These are phyloP conservation scores for Colletotrichum falcatum DNA, from an alignment of 2,329 filamentous ascomycete species.

Conservation along the genomic window DNA sequence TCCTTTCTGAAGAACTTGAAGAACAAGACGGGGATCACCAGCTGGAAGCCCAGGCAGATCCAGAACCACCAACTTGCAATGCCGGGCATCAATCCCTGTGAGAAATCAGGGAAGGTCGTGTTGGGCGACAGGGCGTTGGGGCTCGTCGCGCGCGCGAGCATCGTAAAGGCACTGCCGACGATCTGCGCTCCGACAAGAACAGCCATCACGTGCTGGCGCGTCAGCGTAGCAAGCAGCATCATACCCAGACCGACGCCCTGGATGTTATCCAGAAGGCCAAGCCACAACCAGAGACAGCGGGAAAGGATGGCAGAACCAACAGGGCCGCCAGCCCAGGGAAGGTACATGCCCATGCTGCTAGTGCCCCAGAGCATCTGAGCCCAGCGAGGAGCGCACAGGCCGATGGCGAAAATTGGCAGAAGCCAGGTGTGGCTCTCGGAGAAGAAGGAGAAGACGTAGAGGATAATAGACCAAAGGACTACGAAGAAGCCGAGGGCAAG, in stretches of 20 bases:
- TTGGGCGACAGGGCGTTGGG: constrained; percentile 72
- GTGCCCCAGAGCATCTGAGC: constrained; percentile 76
- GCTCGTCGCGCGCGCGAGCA: constrained; percentile 69
- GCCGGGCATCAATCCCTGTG: constrained; percentile 57
- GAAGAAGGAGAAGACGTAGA: constrained; percentile 65
- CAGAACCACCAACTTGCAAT: constrained; percentile 69
- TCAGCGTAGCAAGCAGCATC: constrained; percentile 74
- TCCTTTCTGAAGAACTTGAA: constrained; percentile 69
- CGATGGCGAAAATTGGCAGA: constrained; percentile 75
- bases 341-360: constrained; percentile 68
- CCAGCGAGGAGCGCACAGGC: constrained; percentile 74
- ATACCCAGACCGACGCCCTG: constrained; percentile 77
- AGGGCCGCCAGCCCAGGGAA: constrained; percentile 70
- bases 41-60: constrained; percentile 68
- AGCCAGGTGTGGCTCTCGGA: constrained; percentile 74
- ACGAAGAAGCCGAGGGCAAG: constrained; percentile 68
- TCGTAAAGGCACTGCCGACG: constrained; percentile 71
- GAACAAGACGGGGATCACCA: constrained; percentile 69
- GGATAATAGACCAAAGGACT: constrained; percentile 65
- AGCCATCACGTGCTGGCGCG: constrained; percentile 73
- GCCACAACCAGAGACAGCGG: constrained; percentile 71
- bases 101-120: constrained; percentile 72
- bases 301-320: constrained; percentile 65
- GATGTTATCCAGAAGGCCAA: constrained; percentile 73
- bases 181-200: constrained; percentile 72